These are phyloP conservation scores for Euptelea pleiosperma DNA, from an alignment of 164 flowering plant species.

Conservation along the genomic window DNA sequence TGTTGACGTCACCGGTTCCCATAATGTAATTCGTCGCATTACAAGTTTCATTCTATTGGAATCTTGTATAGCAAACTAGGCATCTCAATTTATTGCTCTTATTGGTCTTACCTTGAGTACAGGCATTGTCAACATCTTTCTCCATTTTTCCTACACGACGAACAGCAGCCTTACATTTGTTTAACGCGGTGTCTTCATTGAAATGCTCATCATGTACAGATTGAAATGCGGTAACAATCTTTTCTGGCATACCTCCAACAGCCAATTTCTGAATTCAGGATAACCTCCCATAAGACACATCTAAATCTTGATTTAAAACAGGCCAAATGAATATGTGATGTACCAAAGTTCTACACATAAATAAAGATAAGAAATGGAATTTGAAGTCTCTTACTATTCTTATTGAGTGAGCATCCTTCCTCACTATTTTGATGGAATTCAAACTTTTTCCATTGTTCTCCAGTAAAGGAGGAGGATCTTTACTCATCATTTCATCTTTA, in stretches of 20 bases:
- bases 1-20: no score
- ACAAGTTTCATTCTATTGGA: background rate
- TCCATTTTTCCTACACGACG: slow-evolving; percentile 30
- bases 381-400: no score
- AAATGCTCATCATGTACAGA: slow-evolving; percentile 40
- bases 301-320: background rate
- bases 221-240: slow-evolving; percentile 55
- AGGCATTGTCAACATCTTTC: slow-evolving; percentile 32
- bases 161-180: slow-evolving; percentile 37
- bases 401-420: no score
- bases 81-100: background rate
- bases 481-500: no score
- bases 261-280: slow-evolving; percentile 51
- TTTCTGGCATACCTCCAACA: slow-evolving; percentile 61
- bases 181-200: slow-evolving; percentile 44
- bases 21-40: no score
- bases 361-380: no score
- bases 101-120: slow-evolving; percentile 41
- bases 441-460: no score
- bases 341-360: no score
- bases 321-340: background rate
- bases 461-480: no score
- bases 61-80: background rate
- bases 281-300: background rate
- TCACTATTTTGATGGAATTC: no score